Evolutionary conservation across 345 rosid genomes (phyloP), one percentile per base, ranked within the genome.

Genomic region (Clausena lansium): DNA sequence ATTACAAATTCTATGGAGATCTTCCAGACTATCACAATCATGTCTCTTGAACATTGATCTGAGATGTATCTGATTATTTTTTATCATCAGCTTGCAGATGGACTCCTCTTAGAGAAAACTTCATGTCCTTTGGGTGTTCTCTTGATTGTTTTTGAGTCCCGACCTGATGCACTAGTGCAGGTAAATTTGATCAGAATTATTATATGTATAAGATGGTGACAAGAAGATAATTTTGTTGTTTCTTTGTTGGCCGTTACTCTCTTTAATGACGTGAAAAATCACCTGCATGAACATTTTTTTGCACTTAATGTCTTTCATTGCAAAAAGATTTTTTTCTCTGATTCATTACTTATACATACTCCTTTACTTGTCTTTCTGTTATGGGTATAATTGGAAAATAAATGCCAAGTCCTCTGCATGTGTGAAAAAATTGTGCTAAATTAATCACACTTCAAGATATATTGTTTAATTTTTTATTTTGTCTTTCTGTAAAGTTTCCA

Each of bases 121-220:
- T 90, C 99, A 71, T 90, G 92, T 79, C 97, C 99, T 67, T 85
- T 97, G 85, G 99, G 98, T 11, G 99, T 94, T 81, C 97, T 97
- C 81, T 83, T 97, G 83, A 91, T 97, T 85, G 91, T 97, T 81
- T 97, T 97, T 77, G 99, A 94, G 85, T 90, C 98, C 71, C 95
- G 98, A 68, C 99, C 98, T 77, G 98, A 97, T 70, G 98, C 99
- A 55, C 88, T 97, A 52, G 97, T 97, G 57, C 99, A 96, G 97
- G 99, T 96, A 85, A 30, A 79, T 59, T 38, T 60, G 6, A 33
- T 32, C 63, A 74, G 15, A 38, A n/a, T 25, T 67, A 24, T 39
- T 25, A 25, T 71, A 62, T 74, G 19, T 67, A 58, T 38, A 67
- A 76, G 58, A 41, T 80, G 9, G 19, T 36, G 25, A 33, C 41